These are phyloP conservation scores for Rhizopogon salebrosus DNA, from an alignment of 768 basidiomycete genomes.

Conservation along the genomic window DNA sequence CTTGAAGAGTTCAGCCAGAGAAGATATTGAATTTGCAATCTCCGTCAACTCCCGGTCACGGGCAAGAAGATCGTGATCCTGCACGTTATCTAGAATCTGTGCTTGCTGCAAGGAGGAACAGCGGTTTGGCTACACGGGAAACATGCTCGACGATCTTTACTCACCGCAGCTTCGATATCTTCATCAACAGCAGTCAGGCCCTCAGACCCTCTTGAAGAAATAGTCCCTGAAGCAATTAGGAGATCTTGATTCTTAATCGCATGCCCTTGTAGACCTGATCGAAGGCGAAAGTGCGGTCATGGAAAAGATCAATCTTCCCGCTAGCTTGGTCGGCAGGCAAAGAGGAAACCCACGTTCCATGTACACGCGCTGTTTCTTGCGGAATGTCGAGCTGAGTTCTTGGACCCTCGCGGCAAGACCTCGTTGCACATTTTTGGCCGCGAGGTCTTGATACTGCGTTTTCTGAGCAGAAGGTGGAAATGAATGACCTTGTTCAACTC, in stretches of 20 bases:
- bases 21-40: slow-evolving; percentile 88
- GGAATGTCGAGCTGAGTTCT: slow-evolving; percentile 84
- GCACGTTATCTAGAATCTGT: slow-evolving; percentile 32
- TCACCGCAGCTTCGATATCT: slow-evolving; percentile 80
- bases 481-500: slow-evolving; percentile 46
- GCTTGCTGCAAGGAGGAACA: slow-evolving; percentile 21
- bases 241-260: slow-evolving; percentile 97
- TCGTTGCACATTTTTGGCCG: slow-evolving; percentile 92
- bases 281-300: slow-evolving; percentile 6
- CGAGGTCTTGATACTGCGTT: slow-evolving; percentile 48
- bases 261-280: slow-evolving; percentile 88
- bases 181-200: slow-evolving; percentile 84
- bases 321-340: not conserved
- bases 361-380: slow-evolving; percentile 97
- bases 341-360: slow-evolving; percentile 80
- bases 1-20: slow-evolving; percentile 93
- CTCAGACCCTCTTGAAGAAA: slow-evolving; percentile 78
- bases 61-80: slow-evolving; percentile 35
- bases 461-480: slow-evolving; percentile 54
- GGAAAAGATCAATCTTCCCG: slow-evolving; percentile 12
- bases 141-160: slow-evolving; percentile 27
- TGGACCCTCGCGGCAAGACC: slow-evolving; percentile 96
- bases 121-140: slow-evolving; percentile 6
- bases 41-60: slow-evolving; percentile 74
- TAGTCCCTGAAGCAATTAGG: slow-evolving; percentile 82